These are phyloP conservation scores for Lichtheimia hyalospora DNA, from an alignment of 371 early-diverging fungal genomes.

Conservation along the genomic window DNA sequence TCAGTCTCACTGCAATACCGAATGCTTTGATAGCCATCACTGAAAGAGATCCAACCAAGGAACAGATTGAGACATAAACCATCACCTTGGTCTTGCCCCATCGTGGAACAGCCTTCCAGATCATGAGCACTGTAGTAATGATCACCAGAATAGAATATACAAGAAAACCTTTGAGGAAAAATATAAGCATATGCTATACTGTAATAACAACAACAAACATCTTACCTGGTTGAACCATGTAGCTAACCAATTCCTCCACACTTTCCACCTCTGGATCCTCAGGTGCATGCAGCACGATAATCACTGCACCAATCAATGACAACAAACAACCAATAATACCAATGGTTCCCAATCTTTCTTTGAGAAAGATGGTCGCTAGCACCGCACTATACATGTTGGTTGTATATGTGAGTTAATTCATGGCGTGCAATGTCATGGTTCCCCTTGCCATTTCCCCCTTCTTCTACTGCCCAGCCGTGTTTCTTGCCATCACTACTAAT, in stretches of 20 bases:
- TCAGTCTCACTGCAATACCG: conserved; percentile 86
- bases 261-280: conserved; percentile 78
- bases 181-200: neutral
- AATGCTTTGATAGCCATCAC: conserved; percentile 90
- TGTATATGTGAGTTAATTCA: conserved; percentile 10
- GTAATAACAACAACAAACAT: neutral
- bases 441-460: neutral
- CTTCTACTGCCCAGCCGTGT: neutral
- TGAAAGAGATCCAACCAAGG: conserved; percentile 81
- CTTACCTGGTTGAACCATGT: conserved; percentile 70
- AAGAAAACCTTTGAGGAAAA: conserved; percentile 59
- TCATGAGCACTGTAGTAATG: conserved; percentile 61
- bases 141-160: conserved; percentile 67
- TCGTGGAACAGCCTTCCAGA: conserved; percentile 72
- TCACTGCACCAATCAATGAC: conserved; percentile 85
- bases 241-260: conserved; percentile 64
- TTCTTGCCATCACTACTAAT: neutral
- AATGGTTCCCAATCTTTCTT: conserved; percentile 73
- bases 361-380: conserved; percentile 47
- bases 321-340: conserved; percentile 89
- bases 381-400: conserved; percentile 28
- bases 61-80: conserved; percentile 85
- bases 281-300: conserved; percentile 87
- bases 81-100: conserved; percentile 78
- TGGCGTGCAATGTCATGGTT: neutral